Evolutionary conservation across 2,329 filamentous ascomycete genomes (phyloP).

Genomic region (Hypoxylon sp.): DNA sequence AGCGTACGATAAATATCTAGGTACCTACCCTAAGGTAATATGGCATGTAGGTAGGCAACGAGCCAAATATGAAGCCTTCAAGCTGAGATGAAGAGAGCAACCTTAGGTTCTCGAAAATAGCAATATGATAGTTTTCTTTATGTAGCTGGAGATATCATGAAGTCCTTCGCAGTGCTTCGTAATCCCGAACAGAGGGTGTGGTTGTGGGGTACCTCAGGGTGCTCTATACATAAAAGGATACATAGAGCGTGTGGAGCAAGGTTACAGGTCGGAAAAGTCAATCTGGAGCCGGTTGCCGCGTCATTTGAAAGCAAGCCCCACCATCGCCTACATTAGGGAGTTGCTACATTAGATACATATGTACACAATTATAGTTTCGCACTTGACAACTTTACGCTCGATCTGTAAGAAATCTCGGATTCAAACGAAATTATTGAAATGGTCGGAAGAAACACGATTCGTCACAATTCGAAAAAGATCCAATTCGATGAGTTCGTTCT

Average conservation of each 20-base stretch:
- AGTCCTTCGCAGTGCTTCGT: not conserved
- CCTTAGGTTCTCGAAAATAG: not conserved
- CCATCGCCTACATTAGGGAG: constrained; percentile 28
- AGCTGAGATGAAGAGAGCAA: not conserved
- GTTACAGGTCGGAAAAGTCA: constrained; percentile 14
- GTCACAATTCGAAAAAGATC: not conserved
- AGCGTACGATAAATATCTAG: not conserved
- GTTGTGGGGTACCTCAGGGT: not conserved
- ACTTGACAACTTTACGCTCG: constrained; percentile 4
- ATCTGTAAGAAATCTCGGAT: constrained; percentile 7
- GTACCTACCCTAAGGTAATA: not conserved
- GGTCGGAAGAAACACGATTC: not conserved
- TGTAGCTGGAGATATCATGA: no score
- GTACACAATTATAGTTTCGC: not conserved
- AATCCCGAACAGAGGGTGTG: no score
- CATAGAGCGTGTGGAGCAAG: not conserved
- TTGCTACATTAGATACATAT: constrained; percentile 14
- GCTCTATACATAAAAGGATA: constrained; percentile 1
- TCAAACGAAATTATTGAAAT: not conserved
- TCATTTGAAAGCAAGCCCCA: constrained; percentile 26
- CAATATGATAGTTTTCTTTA: not conserved
- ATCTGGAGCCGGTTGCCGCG: constrained; percentile 23
- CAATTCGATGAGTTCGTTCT: not conserved
- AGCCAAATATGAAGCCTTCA: not conserved
- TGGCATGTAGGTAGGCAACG: not conserved